Evolutionary conservation across 163 green algal species (phyloP).

Genomic region (Scenedesmus sp.): DNA sequence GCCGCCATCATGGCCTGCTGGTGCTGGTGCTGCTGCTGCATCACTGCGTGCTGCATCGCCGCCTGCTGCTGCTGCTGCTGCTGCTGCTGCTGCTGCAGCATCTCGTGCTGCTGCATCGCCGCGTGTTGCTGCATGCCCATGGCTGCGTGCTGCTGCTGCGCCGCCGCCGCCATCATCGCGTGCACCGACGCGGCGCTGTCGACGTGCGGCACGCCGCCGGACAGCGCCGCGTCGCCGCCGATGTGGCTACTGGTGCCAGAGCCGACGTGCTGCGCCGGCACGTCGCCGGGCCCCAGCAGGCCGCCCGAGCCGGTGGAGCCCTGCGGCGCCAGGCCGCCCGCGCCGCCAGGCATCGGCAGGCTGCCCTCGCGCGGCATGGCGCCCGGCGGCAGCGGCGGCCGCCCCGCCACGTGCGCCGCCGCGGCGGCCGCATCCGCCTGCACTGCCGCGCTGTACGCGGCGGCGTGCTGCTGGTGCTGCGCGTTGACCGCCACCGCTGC

Average conservation of each 20-base stretch:
- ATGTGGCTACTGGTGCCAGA: no score
- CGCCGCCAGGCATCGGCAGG: neutral
- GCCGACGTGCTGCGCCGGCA: neutral
- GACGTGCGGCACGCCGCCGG: neutral
- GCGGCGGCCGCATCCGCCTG: conserved; percentile 40
- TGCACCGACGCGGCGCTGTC: conserved; percentile 42
- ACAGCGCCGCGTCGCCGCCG: neutral
- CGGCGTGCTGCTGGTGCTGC: conserved; percentile 37
- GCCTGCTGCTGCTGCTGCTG: conserved; percentile 26
- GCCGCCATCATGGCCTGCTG: neutral
- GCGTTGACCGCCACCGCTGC: conserved; percentile 1
- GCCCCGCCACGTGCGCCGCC: neutral
- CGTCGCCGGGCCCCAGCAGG: no score
- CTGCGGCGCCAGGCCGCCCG: neutral
- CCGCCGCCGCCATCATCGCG: conserved; percentile 42
- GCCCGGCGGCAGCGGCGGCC: conserved; percentile 30
- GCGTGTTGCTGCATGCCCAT: conserved; percentile 29
- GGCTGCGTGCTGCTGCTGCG: conserved; percentile 19
- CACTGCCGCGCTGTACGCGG: conserved; percentile 23
- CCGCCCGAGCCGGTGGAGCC: conserved; percentile 2
- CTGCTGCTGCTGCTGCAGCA: conserved; percentile 27
- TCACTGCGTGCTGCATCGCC: conserved; percentile 23
- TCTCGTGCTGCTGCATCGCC: conserved; percentile 22
- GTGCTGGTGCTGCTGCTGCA: conserved; percentile 15
- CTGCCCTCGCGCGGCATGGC: conserved; percentile 32